Base-by-base conservation (phyloP, 106 monocot genomes). In the Chionographis japonica region DNA sequence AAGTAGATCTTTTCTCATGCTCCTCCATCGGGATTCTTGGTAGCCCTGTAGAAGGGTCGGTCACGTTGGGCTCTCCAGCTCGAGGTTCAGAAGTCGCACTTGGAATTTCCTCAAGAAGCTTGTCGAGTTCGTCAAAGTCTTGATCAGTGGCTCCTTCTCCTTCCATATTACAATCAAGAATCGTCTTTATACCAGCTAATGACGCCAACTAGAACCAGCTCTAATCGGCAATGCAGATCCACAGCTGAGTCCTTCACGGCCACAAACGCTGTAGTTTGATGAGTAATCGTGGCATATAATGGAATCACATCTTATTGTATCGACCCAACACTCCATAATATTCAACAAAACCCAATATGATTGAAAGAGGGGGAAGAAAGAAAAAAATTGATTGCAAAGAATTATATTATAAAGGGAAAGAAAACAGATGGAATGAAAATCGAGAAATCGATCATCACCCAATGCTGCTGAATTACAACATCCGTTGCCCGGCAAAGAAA, bases 61-160 rank as follows among this genome's bases (percentile, higher is more conserved):
- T 15, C 8, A 7, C 14, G 42, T 14, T n/a, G 10, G 41, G 18
- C 37, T 56, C 20, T 10, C 0, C 53, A 16, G 3, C 20, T 12
- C 56, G 56, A 43, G 27, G 27, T 43, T 73, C 66, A 49, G 56
- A 74, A 50, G 74, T 66, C 40, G 15, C 73, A 27, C 19, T 58
- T 13, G 74, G 74, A 42, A 74, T 74, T 74, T 74, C 58, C 37
- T 39, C 66, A 58, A 74, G 66, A 37, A 74, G 65, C 58, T 16
- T 58, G 9, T 74, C 66, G 5, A 74, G 38, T 51, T 66, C 74
- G 58, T 66, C 66, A 11, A 38, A 46, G 10, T 64, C 63, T 52
- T 18, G 40, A 15, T 65, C 46, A 73, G 37, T 42, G 11, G 55
- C 37, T 27, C 27, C 27, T 46, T 58, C 58, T 65, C 66, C 66